These are phyloP conservation scores for Pleurotus citrinopileatus DNA, from an alignment of 768 basidiomycete genomes.

Conservation along the genomic window DNA sequence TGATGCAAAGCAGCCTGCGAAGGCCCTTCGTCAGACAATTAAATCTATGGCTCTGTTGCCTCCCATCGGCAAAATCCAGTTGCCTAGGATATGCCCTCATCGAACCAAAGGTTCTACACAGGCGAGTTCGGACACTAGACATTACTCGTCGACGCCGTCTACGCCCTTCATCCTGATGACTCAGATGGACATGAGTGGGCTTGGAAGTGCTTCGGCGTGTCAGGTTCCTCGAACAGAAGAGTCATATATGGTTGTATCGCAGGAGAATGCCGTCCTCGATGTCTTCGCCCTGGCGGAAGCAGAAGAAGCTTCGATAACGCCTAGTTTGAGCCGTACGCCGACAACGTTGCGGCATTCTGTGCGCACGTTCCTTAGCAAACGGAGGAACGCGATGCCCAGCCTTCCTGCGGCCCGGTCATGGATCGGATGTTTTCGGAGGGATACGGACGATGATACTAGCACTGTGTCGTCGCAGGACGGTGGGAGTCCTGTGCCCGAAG, in stretches of 20 bases:
- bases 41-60: background rate
- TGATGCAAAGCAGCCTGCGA: background rate
- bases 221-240: background rate
- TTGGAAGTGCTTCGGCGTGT: background rate
- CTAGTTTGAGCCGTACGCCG: background rate
- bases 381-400: background rate
- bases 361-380: conserved; percentile 4
- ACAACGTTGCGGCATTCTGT: background rate
- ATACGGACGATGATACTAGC: background rate
- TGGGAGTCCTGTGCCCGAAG: background rate
- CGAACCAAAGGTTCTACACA: no score
- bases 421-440: background rate
- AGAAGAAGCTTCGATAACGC: background rate
- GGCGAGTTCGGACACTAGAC: no score
- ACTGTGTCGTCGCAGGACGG: no score
- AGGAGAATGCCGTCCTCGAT: conserved; percentile 8
- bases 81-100: background rate
- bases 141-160: background rate
- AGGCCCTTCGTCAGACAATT: background rate
- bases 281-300: background rate
- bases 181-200: conserved; percentile 4
- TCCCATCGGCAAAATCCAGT: background rate
- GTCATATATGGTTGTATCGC: conserved; percentile 5
- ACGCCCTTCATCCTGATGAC: conserved; percentile 9
- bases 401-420: background rate